These are phyloP conservation scores for Penicillium griseofulvum DNA, from an alignment of 2,329 filamentous ascomycete genomes.

Conservation along the genomic window DNA sequence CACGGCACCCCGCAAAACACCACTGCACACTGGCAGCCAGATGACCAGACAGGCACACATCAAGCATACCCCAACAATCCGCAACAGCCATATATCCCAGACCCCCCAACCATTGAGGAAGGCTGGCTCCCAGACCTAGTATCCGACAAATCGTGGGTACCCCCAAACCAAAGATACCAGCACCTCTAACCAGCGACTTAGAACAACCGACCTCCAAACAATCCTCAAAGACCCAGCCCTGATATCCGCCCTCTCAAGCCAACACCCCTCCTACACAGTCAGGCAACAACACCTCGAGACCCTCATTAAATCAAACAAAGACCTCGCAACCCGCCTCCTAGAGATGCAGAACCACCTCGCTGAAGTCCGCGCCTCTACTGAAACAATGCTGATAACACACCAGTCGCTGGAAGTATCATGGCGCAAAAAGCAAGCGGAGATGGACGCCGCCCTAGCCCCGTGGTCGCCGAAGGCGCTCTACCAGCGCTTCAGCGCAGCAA, in stretches of 20 bases:
- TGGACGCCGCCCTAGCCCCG: slow-evolving; percentile 78
- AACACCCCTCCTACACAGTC: slow-evolving; percentile 68
- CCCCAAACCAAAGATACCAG: slow-evolving; percentile 13
- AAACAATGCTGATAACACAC: slow-evolving; percentile 77
- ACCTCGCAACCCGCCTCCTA: slow-evolving; percentile 56
- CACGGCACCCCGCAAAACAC: slow-evolving; percentile 59
- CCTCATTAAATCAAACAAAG: slow-evolving; percentile 68
- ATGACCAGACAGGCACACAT: slow-evolving; percentile 11
- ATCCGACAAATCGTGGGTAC: slow-evolving; percentile 73
- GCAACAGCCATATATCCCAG: slow-evolving; percentile 19
- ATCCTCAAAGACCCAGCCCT: slow-evolving; percentile 70
- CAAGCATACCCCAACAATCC: slow-evolving; percentile 9
- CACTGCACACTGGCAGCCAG: slow-evolving; percentile 26
- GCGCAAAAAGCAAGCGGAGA: slow-evolving; percentile 81
- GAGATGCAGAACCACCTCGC: slow-evolving; percentile 50
- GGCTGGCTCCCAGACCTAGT: slow-evolving; percentile 73
- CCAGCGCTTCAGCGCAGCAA: slow-evolving; percentile 70
- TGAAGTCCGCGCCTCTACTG: slow-evolving; percentile 62
- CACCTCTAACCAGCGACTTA: slow-evolving; percentile 14
- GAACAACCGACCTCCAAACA: slow-evolving; percentile 60
- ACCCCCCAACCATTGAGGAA: slow-evolving; percentile 52
- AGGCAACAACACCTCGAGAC: slow-evolving; percentile 64
- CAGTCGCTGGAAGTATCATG: slow-evolving; percentile 90
- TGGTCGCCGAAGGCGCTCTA: slow-evolving; percentile 88
- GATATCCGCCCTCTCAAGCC: slow-evolving; percentile 71